phyloP scores from a whole-genome alignment of 495 filamentous ascomycete species.

The Corynascus novoguineensis region DNA sequence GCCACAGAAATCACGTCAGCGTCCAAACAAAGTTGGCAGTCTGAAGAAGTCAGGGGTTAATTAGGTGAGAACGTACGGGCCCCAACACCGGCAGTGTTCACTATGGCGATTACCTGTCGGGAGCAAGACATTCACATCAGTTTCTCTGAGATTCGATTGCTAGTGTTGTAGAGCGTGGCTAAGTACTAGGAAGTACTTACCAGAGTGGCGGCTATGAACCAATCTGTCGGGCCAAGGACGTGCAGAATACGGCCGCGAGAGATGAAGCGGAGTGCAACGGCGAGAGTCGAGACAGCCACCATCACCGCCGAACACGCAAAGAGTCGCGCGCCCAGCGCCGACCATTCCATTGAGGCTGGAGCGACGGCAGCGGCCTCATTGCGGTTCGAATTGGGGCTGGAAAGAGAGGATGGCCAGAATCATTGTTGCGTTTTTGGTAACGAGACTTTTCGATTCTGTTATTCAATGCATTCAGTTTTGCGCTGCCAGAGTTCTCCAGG shows the following conservation, averaged over 20 bases:
- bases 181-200: not conserved
- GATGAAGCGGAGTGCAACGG: constrained; percentile 12
- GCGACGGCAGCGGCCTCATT: not conserved
- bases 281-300: not conserved
- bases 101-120: not conserved
- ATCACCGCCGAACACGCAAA: not conserved
- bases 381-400: not conserved
- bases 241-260: constrained; percentile 12
- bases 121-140: too few relatives aligned
- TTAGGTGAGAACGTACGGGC: not conserved
- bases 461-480: not conserved
- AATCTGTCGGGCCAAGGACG: constrained; percentile 12
- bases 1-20: too few relatives aligned
- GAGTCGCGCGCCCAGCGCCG: not conserved
- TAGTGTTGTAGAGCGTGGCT: not conserved
- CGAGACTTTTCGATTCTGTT: too few relatives aligned
- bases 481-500: not conserved
- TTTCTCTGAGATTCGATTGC: too few relatives aligned
- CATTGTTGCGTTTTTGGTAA: too few relatives aligned
- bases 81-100: not conserved
- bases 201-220: constrained; percentile 7
- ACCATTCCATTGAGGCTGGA: constrained; percentile 6
- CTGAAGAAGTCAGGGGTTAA: not conserved
- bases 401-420: not conserved
- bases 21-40: too few relatives aligned